Base-by-base conservation (phyloP, 108 stramenopile genomes). In the Nitzschia sp. region DNA sequence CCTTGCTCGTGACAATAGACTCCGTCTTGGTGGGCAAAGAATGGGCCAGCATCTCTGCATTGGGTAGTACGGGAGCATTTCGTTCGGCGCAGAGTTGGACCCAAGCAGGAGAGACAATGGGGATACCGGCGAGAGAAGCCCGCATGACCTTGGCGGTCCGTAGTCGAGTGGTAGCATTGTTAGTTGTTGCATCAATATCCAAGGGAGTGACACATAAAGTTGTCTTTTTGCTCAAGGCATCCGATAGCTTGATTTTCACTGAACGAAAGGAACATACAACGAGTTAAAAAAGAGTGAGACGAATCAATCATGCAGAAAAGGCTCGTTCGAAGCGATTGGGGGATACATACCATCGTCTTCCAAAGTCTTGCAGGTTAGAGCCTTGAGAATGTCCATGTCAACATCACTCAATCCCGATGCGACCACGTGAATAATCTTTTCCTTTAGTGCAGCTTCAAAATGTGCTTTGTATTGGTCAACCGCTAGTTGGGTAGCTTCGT, bases 111-210 rank as follows among this genome's bases (percentile, higher is more conserved):
- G 86, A 68, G 9, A 94, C 84, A 44, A 94, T 78, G 9, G 89
- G 90, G 45, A 94, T 72, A 2, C 93, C 93, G 2, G 76, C 80
- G 25, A 94, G 58, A 5, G 88, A 69, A 1, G 86, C 80, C 63
- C 76, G 64, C 89, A 94, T 89, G n/a, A 74, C 84, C 68, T 94
- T 94, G 56, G 87, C 61, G 16, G 92, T 90, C 8, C 93, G 75
- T 22, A 77, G 52, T 32, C 66, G 65, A 11, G 87, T 77, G 1
- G 64, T 62, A 16, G 72, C 50, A 75, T 85, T 68, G n/a, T 63
- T 65, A 34, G 57, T 53, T 17, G 6, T 54, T 25, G 5, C 45
- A 19, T 69, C 31, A 27, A 13, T 30, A 36, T 38, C 67, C 36
- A 75, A 58, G 0, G 87, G 78, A 22, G 83, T 75, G 44, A 93